A percentile compares a stretch with the other conserved stretches of the same genome.
Conservation (phyloP, 768 basidiomycete species). For the Sporobolomyces roseus region DNA sequence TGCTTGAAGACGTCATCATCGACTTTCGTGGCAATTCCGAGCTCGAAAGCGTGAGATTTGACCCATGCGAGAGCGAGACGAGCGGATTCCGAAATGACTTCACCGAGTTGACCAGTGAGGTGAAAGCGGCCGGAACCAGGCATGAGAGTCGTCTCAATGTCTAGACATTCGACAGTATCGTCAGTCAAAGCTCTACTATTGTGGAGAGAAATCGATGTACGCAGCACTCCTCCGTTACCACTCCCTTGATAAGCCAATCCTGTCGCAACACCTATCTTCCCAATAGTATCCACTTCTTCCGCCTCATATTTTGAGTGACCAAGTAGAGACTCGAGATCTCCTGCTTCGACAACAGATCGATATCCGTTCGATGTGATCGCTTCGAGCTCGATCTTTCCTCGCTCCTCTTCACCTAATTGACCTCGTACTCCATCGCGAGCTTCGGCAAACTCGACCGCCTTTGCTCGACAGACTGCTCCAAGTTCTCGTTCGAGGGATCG, state of each 20-base stretch:
- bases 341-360: conserved; percentile 59
- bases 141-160: conserved; percentile 74
- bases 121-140: conserved; percentile 72
- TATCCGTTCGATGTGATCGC: conserved; percentile 52
- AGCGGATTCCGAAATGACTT: conserved; percentile 87
- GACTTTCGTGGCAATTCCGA: conserved; percentile 44
- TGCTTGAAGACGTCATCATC: conserved; percentile 56
- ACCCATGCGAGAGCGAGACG: conserved; percentile 91
- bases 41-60: conserved; percentile 56
- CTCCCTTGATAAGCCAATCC: conserved; percentile 48
- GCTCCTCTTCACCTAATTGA: neutral
- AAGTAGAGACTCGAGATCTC: conserved; percentile 76
- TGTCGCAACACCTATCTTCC: conserved; percentile 36
- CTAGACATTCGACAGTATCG: conserved; percentile 43
- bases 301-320: conserved; percentile 75
- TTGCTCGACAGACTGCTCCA: conserved; percentile 79
- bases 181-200: no score
- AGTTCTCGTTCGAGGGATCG: conserved; percentile 80
- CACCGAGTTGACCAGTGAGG: conserved; percentile 78
- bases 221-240: conserved; percentile 47
- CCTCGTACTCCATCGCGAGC: conserved; percentile 42
- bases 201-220: conserved; percentile 5
- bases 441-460: conserved; percentile 87
- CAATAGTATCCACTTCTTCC: conserved; percentile 55
- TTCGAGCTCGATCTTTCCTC: neutral